phyloP scores from a whole-genome alignment of 495 filamentous ascomycete species.

The Trypethelium eluteriae region DNA sequence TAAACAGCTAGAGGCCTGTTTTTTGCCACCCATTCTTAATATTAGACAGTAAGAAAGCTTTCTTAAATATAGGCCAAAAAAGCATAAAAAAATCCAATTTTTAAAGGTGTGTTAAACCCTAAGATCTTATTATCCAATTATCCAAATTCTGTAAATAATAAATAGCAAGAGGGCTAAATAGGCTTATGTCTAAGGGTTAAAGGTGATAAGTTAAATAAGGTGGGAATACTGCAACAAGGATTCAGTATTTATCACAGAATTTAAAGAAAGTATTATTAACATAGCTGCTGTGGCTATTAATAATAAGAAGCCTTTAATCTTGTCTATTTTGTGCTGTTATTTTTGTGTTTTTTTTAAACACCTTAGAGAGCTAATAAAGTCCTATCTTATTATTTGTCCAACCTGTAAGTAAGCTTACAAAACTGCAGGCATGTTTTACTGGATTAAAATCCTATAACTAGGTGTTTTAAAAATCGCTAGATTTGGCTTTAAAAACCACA shows the following conservation, averaged over 20 bases:
- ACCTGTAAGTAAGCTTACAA: slow-evolving; percentile 17
- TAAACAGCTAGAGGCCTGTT: background rate
- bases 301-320: slow-evolving; percentile 14
- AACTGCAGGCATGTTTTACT: slow-evolving; percentile 4
- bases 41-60: background rate
- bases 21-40: slow-evolving; percentile 5
- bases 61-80: background rate
- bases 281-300: slow-evolving; percentile 16
- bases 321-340: slow-evolving; percentile 10
- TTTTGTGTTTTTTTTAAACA: slow-evolving; percentile 23
- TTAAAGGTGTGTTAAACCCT: background rate
- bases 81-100: background rate
- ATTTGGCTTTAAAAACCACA: slow-evolving; percentile 21
- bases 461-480: slow-evolving; percentile 10
- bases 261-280: slow-evolving; percentile 20
- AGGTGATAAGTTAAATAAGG: slow-evolving; percentile 24
- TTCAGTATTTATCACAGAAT: slow-evolving; percentile 16
- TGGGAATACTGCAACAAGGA: slow-evolving; percentile 18
- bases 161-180: slow-evolving; percentile 19
- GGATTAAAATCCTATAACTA: slow-evolving; percentile 22
- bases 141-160: slow-evolving; percentile 12
- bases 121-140: background rate
- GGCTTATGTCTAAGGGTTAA: slow-evolving; percentile 22
- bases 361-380: slow-evolving; percentile 18
- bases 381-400: slow-evolving; percentile 4